Base-by-base conservation (phyloP, 129 eudicot genomes). In the Cynara cardunculus region DNA sequence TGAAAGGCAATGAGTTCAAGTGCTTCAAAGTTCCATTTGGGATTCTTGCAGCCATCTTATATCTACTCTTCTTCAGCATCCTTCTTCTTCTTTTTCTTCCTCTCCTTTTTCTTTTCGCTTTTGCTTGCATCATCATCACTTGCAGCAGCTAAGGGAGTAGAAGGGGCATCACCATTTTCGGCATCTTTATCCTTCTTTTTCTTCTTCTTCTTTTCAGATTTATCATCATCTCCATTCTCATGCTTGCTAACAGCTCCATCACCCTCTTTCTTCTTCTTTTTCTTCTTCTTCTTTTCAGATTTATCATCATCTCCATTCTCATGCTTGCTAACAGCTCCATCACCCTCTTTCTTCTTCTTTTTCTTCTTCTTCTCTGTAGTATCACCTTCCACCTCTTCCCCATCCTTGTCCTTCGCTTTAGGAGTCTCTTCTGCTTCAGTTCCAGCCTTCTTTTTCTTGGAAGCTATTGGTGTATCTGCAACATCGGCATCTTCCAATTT, bases 11-110 rank as follows among this genome's bases (percentile, higher is more conserved):
- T 27, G 73, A 74, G 35, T 22, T 75, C 71, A 46, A 9, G 68
- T 76, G 64, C 68, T 61, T 83, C 39, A 83, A 76, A 74, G 59
- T 49, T 37, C 77, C 82, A 69, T 76, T 75, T 22, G 3, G 22
- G 61, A 35, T 25, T 76, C 71, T 69, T 32, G 77, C 62, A 82
- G 37, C 72, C 77, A 53, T 9, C 46, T 75, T 59, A 12, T 32
- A 41, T 74, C 86, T 89, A 78, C 85, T 85, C 89, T 64, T 89
- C 76, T 5, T 84, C 90, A 1, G 71, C 85, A n/a, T 88, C 92
- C 82, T 88, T 85, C 80, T 87, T 88, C 89, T 91, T 89, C 79
- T 91, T 84, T 24, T 89, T 87, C 86, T 91, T 89, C 86, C 86
- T 66, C 79, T 86, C 73, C 56, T 85, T 81, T 86, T 87, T 88